These are phyloP conservation scores for Hyphodiscus hymeniophilus DNA, from an alignment of 495 filamentous ascomycete genomes.

Conservation along the genomic window DNA sequence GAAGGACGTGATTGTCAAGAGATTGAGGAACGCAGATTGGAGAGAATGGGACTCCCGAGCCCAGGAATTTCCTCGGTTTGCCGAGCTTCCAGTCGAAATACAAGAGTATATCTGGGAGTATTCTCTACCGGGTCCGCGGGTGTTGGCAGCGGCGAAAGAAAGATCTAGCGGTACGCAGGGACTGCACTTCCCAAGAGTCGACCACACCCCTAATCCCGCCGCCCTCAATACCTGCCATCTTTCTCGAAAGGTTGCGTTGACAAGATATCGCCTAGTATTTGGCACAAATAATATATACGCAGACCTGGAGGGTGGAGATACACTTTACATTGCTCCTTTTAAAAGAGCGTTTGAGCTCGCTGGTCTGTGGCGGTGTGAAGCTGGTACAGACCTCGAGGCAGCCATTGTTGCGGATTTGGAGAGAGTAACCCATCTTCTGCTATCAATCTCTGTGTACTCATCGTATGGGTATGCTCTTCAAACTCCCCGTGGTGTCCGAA, in stretches of 20 bases:
- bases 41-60: too few relatives aligned
- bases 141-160: neutral
- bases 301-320: conserved; percentile 1
- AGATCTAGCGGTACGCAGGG: too few relatives aligned
- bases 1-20: too few relatives aligned
- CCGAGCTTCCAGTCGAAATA: conserved; percentile 2
- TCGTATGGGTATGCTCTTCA: neutral
- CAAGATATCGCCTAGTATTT: conserved; percentile 3
- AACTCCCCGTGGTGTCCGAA: neutral
- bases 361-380: neutral
- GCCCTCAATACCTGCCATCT: neutral
- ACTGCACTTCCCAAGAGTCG: neutral
- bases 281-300: conserved; percentile 2
- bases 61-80: conserved; percentile 1
- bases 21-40: too few relatives aligned
- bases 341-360: neutral
- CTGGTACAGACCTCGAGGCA: neutral
- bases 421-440: neutral
- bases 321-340: neutral
- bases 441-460: neutral
- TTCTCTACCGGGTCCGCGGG: conserved; percentile 1
- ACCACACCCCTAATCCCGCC: neutral
- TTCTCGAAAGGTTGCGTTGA: conserved; percentile 2
- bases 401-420: neutral
- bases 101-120: conserved; percentile 1